Conservation (phyloP, 1,284 basidiomycete genomes). For the Exobasidium cylindrosporum region DNA sequence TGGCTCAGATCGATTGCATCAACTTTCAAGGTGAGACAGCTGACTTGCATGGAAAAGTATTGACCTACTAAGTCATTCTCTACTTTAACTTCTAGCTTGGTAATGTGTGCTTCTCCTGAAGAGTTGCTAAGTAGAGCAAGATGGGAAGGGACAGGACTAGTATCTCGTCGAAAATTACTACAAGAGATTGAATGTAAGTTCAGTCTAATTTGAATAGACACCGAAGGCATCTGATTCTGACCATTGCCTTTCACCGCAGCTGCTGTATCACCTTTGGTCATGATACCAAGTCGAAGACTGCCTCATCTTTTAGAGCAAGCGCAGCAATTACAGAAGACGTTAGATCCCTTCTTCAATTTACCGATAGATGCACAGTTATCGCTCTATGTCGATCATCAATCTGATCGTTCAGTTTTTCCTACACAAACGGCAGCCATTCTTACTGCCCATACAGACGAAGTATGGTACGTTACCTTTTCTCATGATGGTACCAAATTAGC, state of each 20-base stretch:
- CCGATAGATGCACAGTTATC: slow-evolving; percentile 64
- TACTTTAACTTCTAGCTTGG: slow-evolving; percentile 24
- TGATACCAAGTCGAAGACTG: slow-evolving; percentile 87
- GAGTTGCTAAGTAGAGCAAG: slow-evolving; percentile 76
- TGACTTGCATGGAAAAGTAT: too few relatives aligned
- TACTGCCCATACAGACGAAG: slow-evolving; percentile 79
- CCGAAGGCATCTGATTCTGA: slow-evolving; percentile 7
- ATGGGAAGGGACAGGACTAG: slow-evolving; percentile 84
- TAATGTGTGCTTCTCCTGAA: slow-evolving; percentile 59
- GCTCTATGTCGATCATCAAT: slow-evolving; percentile 79
- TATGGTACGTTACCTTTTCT: slow-evolving; percentile 94
- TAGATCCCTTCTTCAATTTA: slow-evolving; percentile 46
- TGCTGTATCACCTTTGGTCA: slow-evolving; percentile 80
- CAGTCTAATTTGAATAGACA: not conserved
- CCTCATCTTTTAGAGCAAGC: slow-evolving; percentile 83
- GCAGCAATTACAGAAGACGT: slow-evolving; percentile 65
- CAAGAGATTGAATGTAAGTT: slow-evolving; percentile 66
- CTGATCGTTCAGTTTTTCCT: slow-evolving; percentile 75
- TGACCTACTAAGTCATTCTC: too few relatives aligned
- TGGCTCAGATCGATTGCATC: slow-evolving; percentile 36
- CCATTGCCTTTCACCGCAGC: slow-evolving; percentile 54
- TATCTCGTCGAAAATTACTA: slow-evolving; percentile 74
- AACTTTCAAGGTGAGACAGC: slow-evolving; percentile 27
- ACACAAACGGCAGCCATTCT: slow-evolving; percentile 68
- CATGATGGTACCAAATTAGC: slow-evolving; percentile 81